Evolutionary conservation across 176 grass and related monocot genomes (phyloP).

Genomic region (Ampelocalamus luodianensis): DNA sequence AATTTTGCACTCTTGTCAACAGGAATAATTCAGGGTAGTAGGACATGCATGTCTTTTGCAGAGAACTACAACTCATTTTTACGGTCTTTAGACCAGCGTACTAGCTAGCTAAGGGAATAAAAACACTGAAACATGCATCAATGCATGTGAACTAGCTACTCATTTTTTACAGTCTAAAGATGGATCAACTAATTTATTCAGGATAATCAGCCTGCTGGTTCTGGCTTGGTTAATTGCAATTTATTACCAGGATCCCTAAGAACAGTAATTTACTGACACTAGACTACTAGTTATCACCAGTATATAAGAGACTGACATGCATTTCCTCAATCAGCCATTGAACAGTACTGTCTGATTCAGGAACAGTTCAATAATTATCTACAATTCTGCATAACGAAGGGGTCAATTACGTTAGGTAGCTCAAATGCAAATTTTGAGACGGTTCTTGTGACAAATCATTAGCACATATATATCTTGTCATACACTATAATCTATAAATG

Average conservation of each 20-base stretch:
- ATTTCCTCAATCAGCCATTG: slow-evolving; percentile 2
- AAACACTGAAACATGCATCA: too few species aligned
- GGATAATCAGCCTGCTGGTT: background rate
- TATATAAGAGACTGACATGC: slow-evolving; percentile 11
- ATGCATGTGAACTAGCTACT: too few species aligned
- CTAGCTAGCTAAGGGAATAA: too few species aligned
- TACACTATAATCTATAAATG: background rate
- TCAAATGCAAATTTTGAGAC: background rate
- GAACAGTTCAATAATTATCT: slow-evolving; percentile 16
- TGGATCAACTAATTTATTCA: background rate
- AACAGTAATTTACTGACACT: slow-evolving; percentile 30
- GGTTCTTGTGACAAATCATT: background rate
- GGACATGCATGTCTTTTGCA: slow-evolving; percentile 11
- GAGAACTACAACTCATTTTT: background rate
- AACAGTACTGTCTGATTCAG: slow-evolving; percentile 27
- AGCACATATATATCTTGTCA: background rate
- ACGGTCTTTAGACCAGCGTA: background rate
- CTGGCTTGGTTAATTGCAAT: background rate
- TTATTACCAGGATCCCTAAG: slow-evolving; percentile 23
- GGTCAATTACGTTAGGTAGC: background rate
- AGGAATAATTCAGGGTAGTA: slow-evolving; percentile 7
- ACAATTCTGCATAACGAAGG: background rate
- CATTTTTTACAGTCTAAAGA: too few species aligned
- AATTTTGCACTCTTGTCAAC: slow-evolving; percentile 8
- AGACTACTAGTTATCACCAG: slow-evolving; percentile 34